Conservation (phyloP, 108 stramenopile genomes). For the Fragilariopsis cylindrus region DNA sequence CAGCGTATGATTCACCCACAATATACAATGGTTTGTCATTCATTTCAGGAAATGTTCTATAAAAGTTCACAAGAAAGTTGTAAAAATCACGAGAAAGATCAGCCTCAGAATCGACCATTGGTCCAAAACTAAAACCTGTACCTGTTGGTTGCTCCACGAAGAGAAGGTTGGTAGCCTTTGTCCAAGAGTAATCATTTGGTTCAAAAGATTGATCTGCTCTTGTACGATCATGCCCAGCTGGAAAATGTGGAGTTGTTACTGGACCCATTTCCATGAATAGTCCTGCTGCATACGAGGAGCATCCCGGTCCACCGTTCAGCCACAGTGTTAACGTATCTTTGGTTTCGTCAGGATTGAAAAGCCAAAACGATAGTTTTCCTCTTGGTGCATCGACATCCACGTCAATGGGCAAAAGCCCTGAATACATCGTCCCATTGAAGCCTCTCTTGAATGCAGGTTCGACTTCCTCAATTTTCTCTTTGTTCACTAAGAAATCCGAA, state of each 20-base stretch:
- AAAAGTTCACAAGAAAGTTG: conserved; percentile 52
- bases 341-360: conserved; percentile 36
- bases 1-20: conserved; percentile 88
- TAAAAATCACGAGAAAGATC: conserved; percentile 48
- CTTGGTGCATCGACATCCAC: not conserved
- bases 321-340: conserved; percentile 31
- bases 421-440: conserved; percentile 53
- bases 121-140: conserved; percentile 71
- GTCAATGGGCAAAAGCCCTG: conserved; percentile 43
- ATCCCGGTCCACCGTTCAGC: conserved; percentile 58
- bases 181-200: conserved; percentile 43
- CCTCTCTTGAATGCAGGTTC: conserved; percentile 33
- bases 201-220: conserved; percentile 18
- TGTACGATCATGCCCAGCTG: conserved; percentile 30
- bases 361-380: conserved; percentile 48
- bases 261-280: conserved; percentile 48
- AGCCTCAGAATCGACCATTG: conserved; percentile 41
- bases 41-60: conserved; percentile 25
- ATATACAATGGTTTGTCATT: conserved; percentile 64
- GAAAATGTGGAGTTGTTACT: conserved; percentile 31
- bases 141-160: conserved; percentile 82
- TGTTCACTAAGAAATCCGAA: conserved; percentile 37
- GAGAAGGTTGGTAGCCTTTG: conserved; percentile 60
- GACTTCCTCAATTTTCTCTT: conserved; percentile 41
- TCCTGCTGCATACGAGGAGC: conserved; percentile 51